Evolutionary conservation across 2,329 filamentous ascomycete species (phyloP).

Genomic region (Colletotrichum neosansevieriae): DNA sequence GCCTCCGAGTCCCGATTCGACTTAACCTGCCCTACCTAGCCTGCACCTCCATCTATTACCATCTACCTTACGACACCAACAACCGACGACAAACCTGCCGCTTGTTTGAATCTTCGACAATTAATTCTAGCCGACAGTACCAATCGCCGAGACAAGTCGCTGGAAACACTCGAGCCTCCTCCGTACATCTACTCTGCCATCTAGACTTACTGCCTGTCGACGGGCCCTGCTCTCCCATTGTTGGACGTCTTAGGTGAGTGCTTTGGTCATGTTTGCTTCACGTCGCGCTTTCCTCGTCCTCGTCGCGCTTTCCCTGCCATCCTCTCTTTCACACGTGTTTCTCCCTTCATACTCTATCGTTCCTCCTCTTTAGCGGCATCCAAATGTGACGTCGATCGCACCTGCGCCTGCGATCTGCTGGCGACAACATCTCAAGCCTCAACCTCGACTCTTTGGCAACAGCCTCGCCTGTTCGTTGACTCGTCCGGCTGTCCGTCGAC

Average conservation of each 20-base stretch:
- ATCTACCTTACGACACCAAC: conserved; percentile 1
- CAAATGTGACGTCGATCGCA: conserved; percentile 30
- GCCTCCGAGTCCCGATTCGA: conserved; percentile 14
- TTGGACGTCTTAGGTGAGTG: conserved; percentile 35
- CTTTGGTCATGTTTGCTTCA: neutral
- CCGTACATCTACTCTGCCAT: conserved; percentile 6
- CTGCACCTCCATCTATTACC: no score
- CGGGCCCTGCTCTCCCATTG: neutral
- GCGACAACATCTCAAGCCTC: neutral
- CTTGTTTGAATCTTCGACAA: conserved; percentile 24
- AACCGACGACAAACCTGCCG: conserved; percentile 4
- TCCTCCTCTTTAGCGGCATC: neutral
- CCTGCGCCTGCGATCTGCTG: neutral
- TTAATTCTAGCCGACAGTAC: neutral
- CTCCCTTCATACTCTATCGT: neutral
- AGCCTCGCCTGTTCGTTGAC: neutral
- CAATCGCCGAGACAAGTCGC: conserved; percentile 16
- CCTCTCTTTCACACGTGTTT: conserved; percentile 9
- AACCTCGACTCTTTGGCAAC: neutral
- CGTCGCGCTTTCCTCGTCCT: neutral
- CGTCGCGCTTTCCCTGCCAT: neutral
- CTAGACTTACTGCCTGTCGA: conserved; percentile 26
- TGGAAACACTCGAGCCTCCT: conserved; percentile 6
- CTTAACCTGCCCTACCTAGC: conserved; percentile 1
- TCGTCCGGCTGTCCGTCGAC: neutral